A percentile compares a stretch with the other conserved stretches of the same genome.
These are phyloP conservation scores for Naumovozyma castellii DNA, from an alignment of 805 yeast genomes.

Conservation along the genomic window DNA sequence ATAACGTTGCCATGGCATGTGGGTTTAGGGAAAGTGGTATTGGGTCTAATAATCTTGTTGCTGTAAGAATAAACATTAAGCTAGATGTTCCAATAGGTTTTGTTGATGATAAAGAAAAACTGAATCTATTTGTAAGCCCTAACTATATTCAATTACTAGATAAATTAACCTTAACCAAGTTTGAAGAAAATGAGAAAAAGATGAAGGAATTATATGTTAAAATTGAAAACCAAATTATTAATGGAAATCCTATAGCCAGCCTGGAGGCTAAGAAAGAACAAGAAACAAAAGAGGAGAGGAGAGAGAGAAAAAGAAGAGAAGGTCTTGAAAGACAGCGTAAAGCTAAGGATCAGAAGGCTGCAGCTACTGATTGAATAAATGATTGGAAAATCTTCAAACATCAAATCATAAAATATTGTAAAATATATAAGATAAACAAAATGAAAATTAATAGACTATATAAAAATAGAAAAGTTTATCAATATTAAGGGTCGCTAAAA, in stretches of 20 bases:
- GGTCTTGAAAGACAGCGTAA: conserved; percentile 29
- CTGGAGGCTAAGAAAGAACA: not conserved
- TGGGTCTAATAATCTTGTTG: conserved; percentile 69
- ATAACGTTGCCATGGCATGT: conserved; percentile 66
- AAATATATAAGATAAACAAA: not conserved
- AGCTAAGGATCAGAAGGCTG: not conserved
- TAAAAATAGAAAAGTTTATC: not conserved
- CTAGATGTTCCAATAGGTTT: conserved; percentile 73
- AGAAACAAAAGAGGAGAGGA: conserved; percentile 52
- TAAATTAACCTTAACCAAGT: conserved; percentile 49
- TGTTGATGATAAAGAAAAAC: conserved; percentile 27
- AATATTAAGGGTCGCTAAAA: not conserved
- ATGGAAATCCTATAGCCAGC: not conserved
- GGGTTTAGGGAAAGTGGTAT: conserved; percentile 86
- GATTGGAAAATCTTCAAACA: too few relatives aligned
- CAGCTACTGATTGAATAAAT: too few relatives aligned
- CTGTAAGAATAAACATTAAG: conserved; percentile 56
- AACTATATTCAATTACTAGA: conserved; percentile 46
- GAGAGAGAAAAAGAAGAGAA: conserved; percentile 43
- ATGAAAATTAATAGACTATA: too few relatives aligned
- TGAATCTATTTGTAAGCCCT: conserved; percentile 39
- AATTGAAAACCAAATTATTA: conserved; percentile 31
- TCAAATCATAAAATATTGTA: not conserved
- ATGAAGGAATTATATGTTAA: conserved; percentile 39
- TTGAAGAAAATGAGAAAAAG: conserved; percentile 53